Conservation (phyloP, 805 yeast species). For the Candida ulmi region DNA sequence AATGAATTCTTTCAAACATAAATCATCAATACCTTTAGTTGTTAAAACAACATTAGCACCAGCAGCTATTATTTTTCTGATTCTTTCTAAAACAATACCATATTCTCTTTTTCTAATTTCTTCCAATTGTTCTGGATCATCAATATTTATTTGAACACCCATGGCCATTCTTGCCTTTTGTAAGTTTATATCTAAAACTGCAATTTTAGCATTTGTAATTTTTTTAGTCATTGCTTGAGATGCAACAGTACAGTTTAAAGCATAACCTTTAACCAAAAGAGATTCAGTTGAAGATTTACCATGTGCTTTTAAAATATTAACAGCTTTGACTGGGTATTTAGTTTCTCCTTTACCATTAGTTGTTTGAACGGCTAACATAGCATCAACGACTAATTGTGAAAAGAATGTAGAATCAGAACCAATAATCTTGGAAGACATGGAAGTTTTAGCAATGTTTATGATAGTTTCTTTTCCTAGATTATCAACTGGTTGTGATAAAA, state of each 20-base stretch:
- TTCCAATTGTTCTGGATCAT: slow-evolving; percentile 96
- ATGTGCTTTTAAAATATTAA: slow-evolving; percentile 91
- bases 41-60: slow-evolving; percentile 88
- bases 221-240: slow-evolving; percentile 91
- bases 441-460: slow-evolving; percentile 89
- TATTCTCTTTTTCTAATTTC: slow-evolving; percentile 86
- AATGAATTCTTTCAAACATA: slow-evolving; percentile 92
- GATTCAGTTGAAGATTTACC: slow-evolving; percentile 92
- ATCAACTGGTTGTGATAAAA: slow-evolving; percentile 75
- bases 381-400: slow-evolving; percentile 86
- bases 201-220: slow-evolving; percentile 67
- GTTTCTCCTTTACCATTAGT: slow-evolving; percentile 81
- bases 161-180: slow-evolving; percentile 97
- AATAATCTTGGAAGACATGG: slow-evolving; percentile 95
- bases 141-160: slow-evolving; percentile 96
- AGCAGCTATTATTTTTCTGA: slow-evolving; percentile 82
- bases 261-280: slow-evolving; percentile 85
- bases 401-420: slow-evolving; percentile 92
- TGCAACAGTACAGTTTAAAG: slow-evolving; percentile 94
- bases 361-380: slow-evolving; percentile 92
- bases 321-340: slow-evolving; percentile 95
- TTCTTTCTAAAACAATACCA: slow-evolving; percentile 62
- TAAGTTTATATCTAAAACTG: slow-evolving; percentile 86
- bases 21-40: slow-evolving; percentile 94
- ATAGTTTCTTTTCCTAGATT: slow-evolving; percentile 71